These are phyloP conservation scores for Blastobotrys muscicola DNA, from an alignment of 805 yeast species.

Conservation along the genomic window DNA sequence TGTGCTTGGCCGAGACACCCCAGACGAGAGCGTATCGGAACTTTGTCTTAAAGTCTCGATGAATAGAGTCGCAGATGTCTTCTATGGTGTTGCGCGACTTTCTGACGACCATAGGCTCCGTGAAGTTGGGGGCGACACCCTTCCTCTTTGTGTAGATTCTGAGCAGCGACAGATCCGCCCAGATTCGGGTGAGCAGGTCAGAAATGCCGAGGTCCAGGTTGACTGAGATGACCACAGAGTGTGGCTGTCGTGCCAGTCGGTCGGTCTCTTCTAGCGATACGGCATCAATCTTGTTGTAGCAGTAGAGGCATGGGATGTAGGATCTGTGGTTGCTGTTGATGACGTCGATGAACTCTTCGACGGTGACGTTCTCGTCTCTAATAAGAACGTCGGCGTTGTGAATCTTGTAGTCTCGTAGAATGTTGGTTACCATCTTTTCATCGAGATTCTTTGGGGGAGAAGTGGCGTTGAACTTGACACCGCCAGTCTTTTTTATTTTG, in stretches of 20 bases:
- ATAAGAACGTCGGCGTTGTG: slow-evolving; percentile 91
- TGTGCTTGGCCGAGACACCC: slow-evolving; percentile 93
- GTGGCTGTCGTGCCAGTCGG: slow-evolving; percentile 81
- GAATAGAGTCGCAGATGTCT: slow-evolving; percentile 85
- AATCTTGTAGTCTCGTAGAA: slow-evolving; percentile 77
- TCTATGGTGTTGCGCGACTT: slow-evolving; percentile 62
- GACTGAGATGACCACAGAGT: slow-evolving; percentile 91
- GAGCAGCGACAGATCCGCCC: slow-evolving; percentile 75
- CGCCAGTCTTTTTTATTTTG: slow-evolving; percentile 80
- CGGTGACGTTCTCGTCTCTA: slow-evolving; percentile 79
- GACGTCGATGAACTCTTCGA: slow-evolving; percentile 88
- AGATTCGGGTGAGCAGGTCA: slow-evolving; percentile 84
- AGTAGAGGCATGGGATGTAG: slow-evolving; percentile 85
- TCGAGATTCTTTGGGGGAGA: slow-evolving; percentile 75
- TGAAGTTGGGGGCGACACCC: slow-evolving; percentile 71
- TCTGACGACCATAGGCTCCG: slow-evolving; percentile 88
- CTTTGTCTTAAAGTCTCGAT: slow-evolving; percentile 82
- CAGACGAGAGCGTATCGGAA: slow-evolving; percentile 93
- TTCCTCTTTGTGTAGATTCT: slow-evolving; percentile 79
- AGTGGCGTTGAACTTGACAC: slow-evolving; percentile 72
- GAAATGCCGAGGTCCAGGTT: slow-evolving; percentile 77
- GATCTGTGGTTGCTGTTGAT: slow-evolving; percentile 81
- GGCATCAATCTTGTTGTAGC: slow-evolving; percentile 90
- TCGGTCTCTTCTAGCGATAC: slow-evolving; percentile 93
- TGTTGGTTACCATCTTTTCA: slow-evolving; percentile 67